phyloP scores from a whole-genome alignment of 306 rosid species.

The Sindora glabra region DNA sequence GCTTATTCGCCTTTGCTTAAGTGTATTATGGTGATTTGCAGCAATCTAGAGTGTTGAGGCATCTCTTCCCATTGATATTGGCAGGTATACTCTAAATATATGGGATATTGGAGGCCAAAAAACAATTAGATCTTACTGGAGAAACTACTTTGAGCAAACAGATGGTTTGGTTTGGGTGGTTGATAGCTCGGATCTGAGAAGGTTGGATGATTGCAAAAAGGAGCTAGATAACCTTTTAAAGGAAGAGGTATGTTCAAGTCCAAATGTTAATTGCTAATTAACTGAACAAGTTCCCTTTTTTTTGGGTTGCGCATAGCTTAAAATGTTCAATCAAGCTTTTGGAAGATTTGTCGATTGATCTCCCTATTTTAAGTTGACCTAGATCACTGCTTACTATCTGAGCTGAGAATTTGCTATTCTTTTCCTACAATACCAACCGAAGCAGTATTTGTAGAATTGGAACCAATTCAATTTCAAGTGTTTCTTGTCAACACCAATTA shows the following conservation, averaged over 20 bases:
- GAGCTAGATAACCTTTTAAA: constrained; percentile 51
- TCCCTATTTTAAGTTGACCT: background rate
- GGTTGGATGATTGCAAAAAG: constrained; percentile 50
- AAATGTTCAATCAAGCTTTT: background rate
- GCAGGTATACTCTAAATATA: constrained; percentile 63
- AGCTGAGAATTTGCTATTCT: background rate
- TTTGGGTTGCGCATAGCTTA: too few species aligned
- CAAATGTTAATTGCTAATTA: too few species aligned
- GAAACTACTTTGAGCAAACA: constrained; percentile 84
- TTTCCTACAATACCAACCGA: background rate
- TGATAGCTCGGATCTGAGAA: constrained; percentile 79
- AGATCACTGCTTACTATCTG: background rate
- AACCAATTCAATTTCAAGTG: background rate
- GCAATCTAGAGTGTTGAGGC: background rate
- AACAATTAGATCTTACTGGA: constrained; percentile 88
- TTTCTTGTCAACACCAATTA: background rate
- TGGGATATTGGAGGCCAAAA: constrained; percentile 95
- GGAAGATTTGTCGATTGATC: background rate
- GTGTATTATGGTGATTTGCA: background rate
- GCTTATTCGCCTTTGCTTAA: background rate
- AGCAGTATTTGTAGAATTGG: background rate
- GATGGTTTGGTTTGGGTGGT: constrained; percentile 94
- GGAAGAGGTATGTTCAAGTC: constrained; percentile 37
- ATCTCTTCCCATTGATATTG: constrained; percentile 13
- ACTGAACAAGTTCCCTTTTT: too few species aligned